Conservation (phyloP, 2,329 filamentous ascomycete genomes). For the Lecanicillium sp. region DNA sequence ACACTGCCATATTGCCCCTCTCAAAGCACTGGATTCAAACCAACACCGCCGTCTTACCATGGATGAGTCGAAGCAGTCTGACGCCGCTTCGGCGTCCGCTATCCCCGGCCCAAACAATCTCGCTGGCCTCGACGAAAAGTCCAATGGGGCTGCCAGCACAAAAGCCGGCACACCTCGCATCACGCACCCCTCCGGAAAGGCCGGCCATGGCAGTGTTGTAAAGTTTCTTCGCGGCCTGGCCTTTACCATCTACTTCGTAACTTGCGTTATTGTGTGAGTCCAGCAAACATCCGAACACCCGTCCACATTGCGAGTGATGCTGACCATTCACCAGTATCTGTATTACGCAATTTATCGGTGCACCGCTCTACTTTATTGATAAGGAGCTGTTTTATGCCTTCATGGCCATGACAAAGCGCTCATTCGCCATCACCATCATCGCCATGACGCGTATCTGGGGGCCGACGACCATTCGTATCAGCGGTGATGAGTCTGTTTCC, state of each 20-base stretch:
- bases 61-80: conserved; percentile 16
- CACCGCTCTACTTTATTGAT: conserved; percentile 68
- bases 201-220: conserved; percentile 41
- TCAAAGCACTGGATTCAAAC: no score
- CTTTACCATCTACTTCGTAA: conserved; percentile 44
- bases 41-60: conserved; percentile 13
- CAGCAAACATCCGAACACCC: not conserved
- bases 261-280: conserved; percentile 41
- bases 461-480: conserved; percentile 75
- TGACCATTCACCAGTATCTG: conserved; percentile 41
- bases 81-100: conserved; percentile 14
- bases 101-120: conserved; percentile 22
- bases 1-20: no score
- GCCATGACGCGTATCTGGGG: conserved; percentile 82
- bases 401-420: conserved; percentile 81
- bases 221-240: conserved; percentile 45
- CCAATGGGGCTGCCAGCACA: not conserved
- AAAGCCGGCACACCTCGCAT: conserved; percentile 10
- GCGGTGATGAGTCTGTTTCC: conserved; percentile 71
- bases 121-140: conserved; percentile 14
- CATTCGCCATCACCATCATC: conserved; percentile 70
- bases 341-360: conserved; percentile 66
- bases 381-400: conserved; percentile 75
- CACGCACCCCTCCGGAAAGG: conserved; percentile 47
- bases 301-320: conserved; percentile 8